Base-by-base conservation (phyloP, 2,329 filamentous ascomycete species). In the Claviceps africana region DNA sequence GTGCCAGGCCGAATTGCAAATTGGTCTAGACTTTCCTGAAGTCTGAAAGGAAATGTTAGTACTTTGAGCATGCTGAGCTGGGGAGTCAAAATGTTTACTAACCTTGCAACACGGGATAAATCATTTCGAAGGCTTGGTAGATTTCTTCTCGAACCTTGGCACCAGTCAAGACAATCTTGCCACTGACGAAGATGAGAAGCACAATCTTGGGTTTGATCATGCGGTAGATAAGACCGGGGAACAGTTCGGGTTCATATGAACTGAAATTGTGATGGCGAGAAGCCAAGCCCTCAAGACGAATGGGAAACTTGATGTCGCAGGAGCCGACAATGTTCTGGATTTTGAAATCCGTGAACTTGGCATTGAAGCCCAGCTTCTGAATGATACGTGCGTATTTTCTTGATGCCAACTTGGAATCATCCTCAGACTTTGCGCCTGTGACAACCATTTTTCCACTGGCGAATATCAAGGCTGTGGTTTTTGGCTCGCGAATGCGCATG, bases 191-290 rank as follows among this genome's bases (percentile, higher is more conserved):
- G 70, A 98, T 96, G 65, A 97, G 76, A 28, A 97, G 82, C 51
- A 97, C 91, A 60, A 97, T 95, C 82, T 97, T 97, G 21, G 93
- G 93, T 78, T 97, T 97, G 78, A 97, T 96, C 93, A 98, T 98
- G 69, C 93, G 89, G 74, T 98, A 98, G 73, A 98, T 98, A 50
- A 98, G 83, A 81, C 93, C 93, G 64, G 93, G 93, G 80, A 97
- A 98, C 68, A 98, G 71, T 68, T 98, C 93, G 60, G 93, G 93
- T 71, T 98, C 93, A 71, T 98, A 98, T 53, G 90, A 96, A 72
- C 88, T 94, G 82, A 97, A 98, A 74, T 95, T 95, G 78, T 97
- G 91, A 79, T 98, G 93, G 72, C 90, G 88, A 60, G 86, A 93
- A 17, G 93, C 93, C 67, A 98, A 76, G 72, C 93, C 93, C 69